Evolutionary conservation across 495 filamentous ascomycete genomes (phyloP), one percentile per base, ranked within the genome.

Genomic region (Pyronema omphalodes): DNA sequence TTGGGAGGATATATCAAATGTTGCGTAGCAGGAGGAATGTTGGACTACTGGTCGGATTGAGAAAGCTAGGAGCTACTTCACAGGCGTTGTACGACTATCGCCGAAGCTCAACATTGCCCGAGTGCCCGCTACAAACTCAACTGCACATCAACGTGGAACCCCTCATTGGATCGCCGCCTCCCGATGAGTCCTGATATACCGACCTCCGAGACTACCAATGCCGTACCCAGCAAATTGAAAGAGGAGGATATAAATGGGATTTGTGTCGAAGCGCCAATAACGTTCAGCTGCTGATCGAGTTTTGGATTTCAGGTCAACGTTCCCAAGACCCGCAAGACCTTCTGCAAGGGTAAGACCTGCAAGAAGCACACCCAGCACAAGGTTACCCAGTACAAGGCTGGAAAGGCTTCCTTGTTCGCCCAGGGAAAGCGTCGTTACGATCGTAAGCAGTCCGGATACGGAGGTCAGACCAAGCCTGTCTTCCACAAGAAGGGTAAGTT

Each of bases 381-480:
- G 77, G 86, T 93, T 70, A 89, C 86, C 64, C 86, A 94, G 76
- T 93, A 94, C 82, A 93, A 93, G 76, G 84, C 86, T 68, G 86
- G 86, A 73, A 93, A 93, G 81, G 86, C 86, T 67, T 93, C 88
- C 59, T 75, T 87, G 23, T 91, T 84, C 76, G 87, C 88, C 63
- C 88, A 94, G 80, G 91, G 91, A 79, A 99, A 96, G 83, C 85
- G 91, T 72, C 89, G 91, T 82, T 99, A 99, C 78, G 91, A 96
- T 76, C 83, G 93, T 69, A 99, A 99, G 78, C 93, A 99, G 77
- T 86, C 82, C 68, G 85, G 91, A 80, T 98, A 94, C 75, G 91
- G 93, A 82, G 91, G 91, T 83, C 91, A 98, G 76, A 98, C 91
- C 60, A 98, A 98, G 76, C 88, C 88, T 62, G 86, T 94, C 66